Conservation (phyloP, 176 grass and related monocot species). For the Bolboschoenus planiculmis region DNA sequence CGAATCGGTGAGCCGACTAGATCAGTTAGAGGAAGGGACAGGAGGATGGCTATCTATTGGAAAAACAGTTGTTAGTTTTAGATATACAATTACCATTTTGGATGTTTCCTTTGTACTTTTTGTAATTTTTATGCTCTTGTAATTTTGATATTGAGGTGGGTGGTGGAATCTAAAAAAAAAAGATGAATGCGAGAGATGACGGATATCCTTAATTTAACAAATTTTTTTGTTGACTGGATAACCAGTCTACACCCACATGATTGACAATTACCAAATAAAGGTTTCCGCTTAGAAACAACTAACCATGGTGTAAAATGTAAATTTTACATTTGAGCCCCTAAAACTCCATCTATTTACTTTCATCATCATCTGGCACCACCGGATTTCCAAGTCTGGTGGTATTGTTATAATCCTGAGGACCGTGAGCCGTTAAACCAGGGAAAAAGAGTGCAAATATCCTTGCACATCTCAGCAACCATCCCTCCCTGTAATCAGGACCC, state of each 20-base stretch:
- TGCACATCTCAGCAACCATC: conserved; percentile 41
- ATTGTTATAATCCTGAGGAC: conserved; percentile 67
- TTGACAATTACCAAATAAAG: background rate
- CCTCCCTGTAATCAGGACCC: conserved; percentile 59
- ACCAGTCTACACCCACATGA: background rate
- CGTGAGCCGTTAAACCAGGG: conserved; percentile 57
- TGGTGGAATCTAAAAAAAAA: background rate
- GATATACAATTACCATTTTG: background rate
- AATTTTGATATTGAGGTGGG: background rate
- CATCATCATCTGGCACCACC: background rate
- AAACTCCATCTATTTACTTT: background rate
- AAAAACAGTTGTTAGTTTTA: conserved; percentile 24
- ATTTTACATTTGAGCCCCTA: background rate
- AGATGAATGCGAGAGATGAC: background rate
- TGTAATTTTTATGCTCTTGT: background rate
- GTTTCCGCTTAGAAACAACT: background rate
- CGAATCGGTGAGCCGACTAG: conserved; percentile 69
- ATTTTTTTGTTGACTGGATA: background rate
- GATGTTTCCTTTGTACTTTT: background rate
- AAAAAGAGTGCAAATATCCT: conserved; percentile 44
- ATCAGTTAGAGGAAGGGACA: conserved; percentile 83
- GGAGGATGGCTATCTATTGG: conserved; percentile 84
- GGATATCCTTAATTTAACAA: background rate
- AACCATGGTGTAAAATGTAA: background rate
- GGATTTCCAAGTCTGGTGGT: conserved; percentile 39